phyloP scores from a whole-genome alignment of 306 rosid genomes.

The Castanea sativa region DNA sequence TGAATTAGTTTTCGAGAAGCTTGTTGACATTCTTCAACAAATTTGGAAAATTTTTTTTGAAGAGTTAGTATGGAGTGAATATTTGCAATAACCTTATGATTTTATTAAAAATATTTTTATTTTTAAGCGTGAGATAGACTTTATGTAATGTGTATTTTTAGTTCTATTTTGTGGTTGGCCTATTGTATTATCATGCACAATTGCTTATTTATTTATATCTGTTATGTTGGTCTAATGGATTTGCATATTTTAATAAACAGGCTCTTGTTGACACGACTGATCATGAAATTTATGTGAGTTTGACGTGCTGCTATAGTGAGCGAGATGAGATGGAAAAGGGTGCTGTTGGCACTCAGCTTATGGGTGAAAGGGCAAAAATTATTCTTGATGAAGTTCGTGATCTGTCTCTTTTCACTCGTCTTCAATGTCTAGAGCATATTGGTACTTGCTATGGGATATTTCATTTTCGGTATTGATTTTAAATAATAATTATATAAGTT shows the following conservation, averaged over 20 bases:
- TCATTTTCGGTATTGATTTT: conserved; percentile 16
- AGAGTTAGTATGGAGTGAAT: neutral
- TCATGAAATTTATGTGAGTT: conserved; percentile 62
- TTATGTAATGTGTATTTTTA: neutral
- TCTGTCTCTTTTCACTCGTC: conserved; percentile 55
- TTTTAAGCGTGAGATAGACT: neutral
- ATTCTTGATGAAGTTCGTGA: conserved; percentile 80
- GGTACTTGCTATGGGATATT: conserved; percentile 45
- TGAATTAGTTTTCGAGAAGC: neutral
- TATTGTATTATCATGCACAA: neutral
- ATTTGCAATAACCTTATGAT: neutral
- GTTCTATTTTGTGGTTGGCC: neutral
- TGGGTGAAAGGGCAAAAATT: conserved; percentile 80
- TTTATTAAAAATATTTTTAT: neutral
- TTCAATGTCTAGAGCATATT: conserved; percentile 72
- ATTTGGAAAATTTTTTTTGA: neutral
- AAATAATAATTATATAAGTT: conserved; percentile 12
- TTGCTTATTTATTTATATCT: neutral
- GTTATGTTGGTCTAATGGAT: conserved; percentile 10
- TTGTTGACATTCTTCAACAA: neutral
- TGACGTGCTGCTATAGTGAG: conserved; percentile 67
- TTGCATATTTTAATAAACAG: conserved; percentile 36
- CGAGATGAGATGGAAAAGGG: conserved; percentile 69
- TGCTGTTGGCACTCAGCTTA: conserved; percentile 80
- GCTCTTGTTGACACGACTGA: conserved; percentile 79